Base-by-base conservation (phyloP, 768 basidiomycete species). In the Cyclocybe cylindracea region DNA sequence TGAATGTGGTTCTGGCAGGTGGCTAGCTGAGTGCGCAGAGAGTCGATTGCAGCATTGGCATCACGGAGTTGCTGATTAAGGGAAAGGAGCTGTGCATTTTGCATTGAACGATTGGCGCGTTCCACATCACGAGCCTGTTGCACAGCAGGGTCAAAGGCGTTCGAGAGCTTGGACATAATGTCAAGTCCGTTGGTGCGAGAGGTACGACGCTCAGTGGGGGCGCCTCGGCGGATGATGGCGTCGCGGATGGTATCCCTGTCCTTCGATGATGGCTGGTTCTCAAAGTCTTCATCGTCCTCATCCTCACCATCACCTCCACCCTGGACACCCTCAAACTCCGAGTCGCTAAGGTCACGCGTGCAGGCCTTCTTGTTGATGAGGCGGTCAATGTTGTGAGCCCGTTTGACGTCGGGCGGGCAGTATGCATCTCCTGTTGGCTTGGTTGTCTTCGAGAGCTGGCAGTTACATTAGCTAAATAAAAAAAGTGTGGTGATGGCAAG, bases 31-130 rank as follows among this genome's bases (percentile, higher is more conserved):
- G 50, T 48, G 10, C 55, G 58, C 10, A 70, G 57, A 14, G 42
- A 41, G 13, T 67, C 54, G 36, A 56, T 53, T 2, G 51, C 55
- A 10, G 53, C 35, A n/a, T 65, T 60, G 6, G 57, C 11, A 38
- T 69, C 63, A n/a, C 59, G 51, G 16, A 70, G 60, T 47, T 70
- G 67, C 29, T 63, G 57, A 2, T 56, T 54, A 13, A 67, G 36
- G 6, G 57, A 56, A 16, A 66, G 44, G 9, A 63, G 32, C 36
- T 71, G 68, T 0, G 59, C 61, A 39, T 48, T 63, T 16, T 64
- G 61, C 36, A 70, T 44, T 7, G 63, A 56, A 7, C 37, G 50
- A n/a, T 48, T 45, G 7, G 63, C 46, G 16, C 56, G 52, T 9
- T 66, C 58, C 9, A 63, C 61, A 46, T 71, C 66, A 7, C 50